Percentiles rank a stretch among this genome's conserved stretches.
Conservation (phyloP, 768 basidiomycete species). For the Phlebiopsis gigantea region DNA sequence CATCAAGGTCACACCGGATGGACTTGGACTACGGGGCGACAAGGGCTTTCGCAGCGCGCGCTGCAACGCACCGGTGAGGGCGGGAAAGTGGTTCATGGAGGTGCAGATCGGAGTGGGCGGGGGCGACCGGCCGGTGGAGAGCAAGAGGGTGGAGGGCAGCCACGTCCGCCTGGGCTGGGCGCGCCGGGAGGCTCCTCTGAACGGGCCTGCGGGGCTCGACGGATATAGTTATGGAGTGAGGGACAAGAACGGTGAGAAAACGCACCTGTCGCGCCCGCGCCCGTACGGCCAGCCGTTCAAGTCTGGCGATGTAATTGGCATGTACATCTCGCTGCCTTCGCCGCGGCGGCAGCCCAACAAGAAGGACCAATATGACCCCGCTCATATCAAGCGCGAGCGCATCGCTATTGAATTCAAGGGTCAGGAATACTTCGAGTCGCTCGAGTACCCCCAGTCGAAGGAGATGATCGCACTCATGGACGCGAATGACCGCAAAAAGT, state of each 20-base stretch:
- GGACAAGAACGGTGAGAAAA: slow-evolving; percentile 90
- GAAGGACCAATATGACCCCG: slow-evolving; percentile 72
- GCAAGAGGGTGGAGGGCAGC: slow-evolving; percentile 54
- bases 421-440: slow-evolving; percentile 93
- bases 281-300: slow-evolving; percentile 71
- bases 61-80: slow-evolving; percentile 81
- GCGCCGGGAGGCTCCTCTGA: slow-evolving; percentile 87
- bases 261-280: slow-evolving; percentile 75
- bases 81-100: slow-evolving; percentile 95
- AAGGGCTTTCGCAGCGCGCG: slow-evolving; percentile 90
- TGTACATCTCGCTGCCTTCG: slow-evolving; percentile 86
- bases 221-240: slow-evolving; percentile 90
- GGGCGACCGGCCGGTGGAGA: slow-evolving; percentile 49
- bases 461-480: slow-evolving; percentile 93
- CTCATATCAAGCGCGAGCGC: slow-evolving; percentile 80
- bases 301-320: slow-evolving; percentile 86
- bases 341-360: slow-evolving; percentile 49
- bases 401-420: slow-evolving; percentile 94
- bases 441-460: slow-evolving; percentile 83
- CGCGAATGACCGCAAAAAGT: slow-evolving; percentile 48
- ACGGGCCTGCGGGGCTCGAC: slow-evolving; percentile 89
- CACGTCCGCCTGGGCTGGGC: slow-evolving; percentile 92
- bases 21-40: slow-evolving; percentile 68
- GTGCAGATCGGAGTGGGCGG: slow-evolving; percentile 73
- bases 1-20: slow-evolving; percentile 75